These are phyloP conservation scores for Kluyveromyces lactis DNA, from an alignment of 805 yeast genomes.

Conservation along the genomic window DNA sequence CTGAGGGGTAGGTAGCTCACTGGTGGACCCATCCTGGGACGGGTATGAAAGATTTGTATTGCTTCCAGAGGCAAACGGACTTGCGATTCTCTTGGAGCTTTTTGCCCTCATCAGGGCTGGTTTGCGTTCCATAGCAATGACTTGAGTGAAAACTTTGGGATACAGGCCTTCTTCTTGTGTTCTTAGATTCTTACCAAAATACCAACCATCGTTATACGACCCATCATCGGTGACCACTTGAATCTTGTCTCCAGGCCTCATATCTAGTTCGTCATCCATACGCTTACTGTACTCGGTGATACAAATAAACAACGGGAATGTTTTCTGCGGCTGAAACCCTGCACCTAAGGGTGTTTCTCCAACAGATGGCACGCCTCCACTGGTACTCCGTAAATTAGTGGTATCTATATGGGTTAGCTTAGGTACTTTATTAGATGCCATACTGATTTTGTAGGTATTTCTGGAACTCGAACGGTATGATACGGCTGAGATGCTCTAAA, in stretches of 20 bases:
- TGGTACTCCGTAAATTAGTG: conserved; percentile 6
- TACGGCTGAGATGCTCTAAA: no score
- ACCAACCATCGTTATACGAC: conserved; percentile 97
- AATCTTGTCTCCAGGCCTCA: conserved; percentile 74
- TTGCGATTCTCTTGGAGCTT: conserved; percentile 40
- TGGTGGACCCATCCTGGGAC: conserved; percentile 14
- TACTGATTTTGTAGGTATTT: background rate
- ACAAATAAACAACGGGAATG: conserved; percentile 39
- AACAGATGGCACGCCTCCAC: background rate
- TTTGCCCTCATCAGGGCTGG: conserved; percentile 49
- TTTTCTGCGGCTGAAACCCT: conserved; percentile 8
- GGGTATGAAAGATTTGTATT: conserved; percentile 12
- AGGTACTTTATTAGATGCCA: conserved; percentile 7
- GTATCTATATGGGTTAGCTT: conserved; percentile 14
- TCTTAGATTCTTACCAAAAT: conserved; percentile 70
- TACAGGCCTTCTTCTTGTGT: conserved; percentile 78
- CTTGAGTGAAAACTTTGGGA: conserved; percentile 81
- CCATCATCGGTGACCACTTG: conserved; percentile 89
- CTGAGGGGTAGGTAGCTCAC: conserved; percentile 22
- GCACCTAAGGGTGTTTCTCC: conserved; percentile 8
- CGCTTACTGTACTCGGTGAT: conserved; percentile 84
- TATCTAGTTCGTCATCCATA: conserved; percentile 79
- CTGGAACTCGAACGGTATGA: no score
- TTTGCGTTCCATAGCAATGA: conserved; percentile 30
- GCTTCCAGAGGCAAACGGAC: conserved; percentile 22